Evolutionary conservation across 345 rosid species (phyloP), one percentile per base, ranked within the genome.

Genomic region (Carallia pectinifolia): DNA sequence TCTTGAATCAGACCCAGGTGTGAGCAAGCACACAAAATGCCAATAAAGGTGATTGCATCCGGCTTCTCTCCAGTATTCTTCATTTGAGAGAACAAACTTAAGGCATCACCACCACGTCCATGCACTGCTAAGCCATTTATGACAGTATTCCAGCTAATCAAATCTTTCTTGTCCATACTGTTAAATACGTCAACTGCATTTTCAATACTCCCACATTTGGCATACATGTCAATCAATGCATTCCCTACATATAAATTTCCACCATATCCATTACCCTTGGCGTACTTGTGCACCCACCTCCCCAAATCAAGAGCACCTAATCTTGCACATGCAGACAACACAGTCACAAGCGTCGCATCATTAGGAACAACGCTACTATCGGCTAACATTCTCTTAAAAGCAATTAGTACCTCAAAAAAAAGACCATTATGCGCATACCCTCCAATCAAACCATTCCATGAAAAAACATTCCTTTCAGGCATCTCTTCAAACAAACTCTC

Each of bases 201-300:
- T 66, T 83, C 84, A 69, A 91, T 75, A 1, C 60, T 31, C 62
- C 97, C 98, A 19, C 93, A 88, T 79, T 90, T 94, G 12, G 90
- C 91, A 82, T 91, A 90, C 93, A 88, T 84, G 79, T 94, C 98
- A 10, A 90, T 80, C 79, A 91, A 76, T 50, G 90, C 91, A 75
- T 90, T 91, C 76, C 85, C 84, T 58, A 91, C 82, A 31, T 83
- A 85, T 52, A 85, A 67, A 77, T 88, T 86, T 70, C 80, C 88
- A 30, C 73, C 77, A 48, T 81, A 91, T 33, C 90, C 91, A 63
- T 66, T 79, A 69, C 54, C 75, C 70, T 87, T 75, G 58, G 90
- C 89, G 70, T 81, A 82, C 19, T 67, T 61, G 65, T 91, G 97
- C 6, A 90, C 79, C 93, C 96, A 85, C 72, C 82, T 83, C 47